Percentiles rank a stretch among this genome's conserved stretches.
These are phyloP conservation scores for Thelephora aurantiotincta DNA, from an alignment of 768 basidiomycete genomes.

Conservation along the genomic window DNA sequence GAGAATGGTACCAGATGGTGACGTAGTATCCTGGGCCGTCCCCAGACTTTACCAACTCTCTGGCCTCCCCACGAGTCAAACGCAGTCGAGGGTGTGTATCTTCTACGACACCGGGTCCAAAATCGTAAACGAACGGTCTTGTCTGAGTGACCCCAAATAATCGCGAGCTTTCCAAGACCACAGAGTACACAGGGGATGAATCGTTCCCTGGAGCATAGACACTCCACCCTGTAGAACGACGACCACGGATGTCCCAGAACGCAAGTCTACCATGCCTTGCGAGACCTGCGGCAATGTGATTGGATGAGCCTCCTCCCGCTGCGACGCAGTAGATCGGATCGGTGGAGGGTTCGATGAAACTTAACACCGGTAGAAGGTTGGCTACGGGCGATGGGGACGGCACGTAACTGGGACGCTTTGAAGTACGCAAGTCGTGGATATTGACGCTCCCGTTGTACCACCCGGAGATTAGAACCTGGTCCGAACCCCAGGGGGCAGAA, in stretches of 20 bases:
- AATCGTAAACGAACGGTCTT: slow-evolving; percentile 68
- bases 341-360: slow-evolving; percentile 46
- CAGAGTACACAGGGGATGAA: slow-evolving; percentile 60
- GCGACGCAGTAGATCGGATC: slow-evolving; percentile 70
- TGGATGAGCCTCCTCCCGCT: slow-evolving; percentile 53
- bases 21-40: background rate
- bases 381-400: slow-evolving; percentile 15
- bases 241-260: slow-evolving; percentile 67
- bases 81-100: slow-evolving; percentile 37
- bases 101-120: slow-evolving; percentile 45
- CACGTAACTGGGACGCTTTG: slow-evolving; percentile 9
- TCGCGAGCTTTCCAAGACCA: slow-evolving; percentile 64
- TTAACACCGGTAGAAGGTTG: slow-evolving; percentile 39
- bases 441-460: slow-evolving; percentile 73
- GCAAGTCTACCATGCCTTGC: slow-evolving; percentile 67
- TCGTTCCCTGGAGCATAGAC: slow-evolving; percentile 74
- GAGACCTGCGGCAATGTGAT: slow-evolving; percentile 61
- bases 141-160: slow-evolving; percentile 69
- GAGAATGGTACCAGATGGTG: background rate
- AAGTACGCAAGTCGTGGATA: slow-evolving; percentile 61
- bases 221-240: slow-evolving; percentile 47
- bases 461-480: slow-evolving; percentile 60
- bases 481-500: slow-evolving; percentile 58
- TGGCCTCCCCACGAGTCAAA: background rate
- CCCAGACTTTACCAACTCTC: background rate